These are phyloP conservation scores for Trichoderma hamatum DNA, from an alignment of 2,329 filamentous ascomycete genomes.

Conservation along the genomic window DNA sequence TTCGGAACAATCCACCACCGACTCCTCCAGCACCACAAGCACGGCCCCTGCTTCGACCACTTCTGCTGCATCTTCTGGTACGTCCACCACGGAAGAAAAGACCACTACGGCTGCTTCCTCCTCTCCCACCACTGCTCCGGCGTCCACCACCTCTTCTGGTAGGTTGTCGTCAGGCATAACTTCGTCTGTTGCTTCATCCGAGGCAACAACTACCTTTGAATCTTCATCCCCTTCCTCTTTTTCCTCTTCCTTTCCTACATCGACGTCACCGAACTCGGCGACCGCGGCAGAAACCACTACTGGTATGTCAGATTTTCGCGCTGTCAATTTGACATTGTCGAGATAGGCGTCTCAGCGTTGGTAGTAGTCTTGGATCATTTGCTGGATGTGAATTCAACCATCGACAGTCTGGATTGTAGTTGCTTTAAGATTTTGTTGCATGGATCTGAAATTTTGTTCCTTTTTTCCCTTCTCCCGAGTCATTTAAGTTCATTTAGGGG, in stretches of 20 bases:
- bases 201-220: conserved; percentile 35
- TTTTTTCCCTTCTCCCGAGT: conserved; percentile 26
- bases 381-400: conserved; percentile 4
- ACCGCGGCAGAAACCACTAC: conserved; percentile 31
- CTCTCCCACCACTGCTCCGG: conserved; percentile 35
- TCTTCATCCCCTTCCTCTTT: conserved; percentile 32
- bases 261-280: conserved; percentile 28
- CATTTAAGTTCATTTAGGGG: not conserved
- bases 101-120: conserved; percentile 39
- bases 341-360: conserved; percentile 6
- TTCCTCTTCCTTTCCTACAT: conserved; percentile 28
- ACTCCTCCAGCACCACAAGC: not conserved
- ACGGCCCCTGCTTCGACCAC: not conserved
- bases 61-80: conserved; percentile 32
- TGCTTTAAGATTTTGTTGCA: not conserved
- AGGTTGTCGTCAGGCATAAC: conserved; percentile 38
- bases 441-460: not conserved
- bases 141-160: conserved; percentile 39
- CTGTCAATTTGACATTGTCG: conserved; percentile 29
- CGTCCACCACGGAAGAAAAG: conserved; percentile 35
- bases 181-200: conserved; percentile 33
- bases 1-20: not conserved
- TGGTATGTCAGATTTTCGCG: conserved; percentile 39
- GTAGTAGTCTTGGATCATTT: not conserved
- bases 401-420: conserved; percentile 11